Evolutionary conservation across 2,329 filamentous ascomycete genomes (phyloP).

Genomic region (Phyllosticta ampelicida): DNA sequence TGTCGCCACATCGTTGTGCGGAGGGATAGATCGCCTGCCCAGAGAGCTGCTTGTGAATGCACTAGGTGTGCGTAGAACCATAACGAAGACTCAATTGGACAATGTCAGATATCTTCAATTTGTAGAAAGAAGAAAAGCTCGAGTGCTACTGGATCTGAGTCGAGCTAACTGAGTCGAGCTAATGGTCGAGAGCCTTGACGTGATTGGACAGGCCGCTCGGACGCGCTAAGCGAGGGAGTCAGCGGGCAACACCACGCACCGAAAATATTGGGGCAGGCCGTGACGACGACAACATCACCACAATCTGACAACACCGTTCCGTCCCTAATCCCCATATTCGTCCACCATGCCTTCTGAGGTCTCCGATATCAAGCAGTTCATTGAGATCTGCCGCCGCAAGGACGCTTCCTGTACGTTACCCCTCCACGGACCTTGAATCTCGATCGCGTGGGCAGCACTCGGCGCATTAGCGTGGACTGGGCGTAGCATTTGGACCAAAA

Average conservation of each 20-base stretch:
- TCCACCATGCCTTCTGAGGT: slow-evolving; percentile 97
- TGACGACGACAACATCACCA: slow-evolving; percentile 2
- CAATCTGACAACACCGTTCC: slow-evolving; percentile 6
- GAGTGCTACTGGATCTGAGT: too few species aligned
- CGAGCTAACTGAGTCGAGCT: too few species aligned
- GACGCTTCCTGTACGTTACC: slow-evolving; percentile 89
- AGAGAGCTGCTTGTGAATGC: too few species aligned
- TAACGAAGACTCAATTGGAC: too few species aligned
- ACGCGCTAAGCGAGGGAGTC: not conserved
- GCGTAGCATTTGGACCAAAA: not conserved
- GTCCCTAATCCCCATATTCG: slow-evolving; percentile 24
- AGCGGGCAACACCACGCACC: not conserved
- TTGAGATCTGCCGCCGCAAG: slow-evolving; percentile 99
- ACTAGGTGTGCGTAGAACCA: too few species aligned
- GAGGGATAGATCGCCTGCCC: too few species aligned
- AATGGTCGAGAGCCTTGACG: too few species aligned
- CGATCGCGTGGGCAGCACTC: not conserved
- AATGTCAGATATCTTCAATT: too few species aligned
- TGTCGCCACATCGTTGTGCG: too few species aligned
- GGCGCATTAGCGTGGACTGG: not conserved
- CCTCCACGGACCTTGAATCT: not conserved
- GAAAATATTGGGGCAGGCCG: not conserved
- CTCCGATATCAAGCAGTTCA: slow-evolving; percentile 99
- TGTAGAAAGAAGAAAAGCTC: too few species aligned
- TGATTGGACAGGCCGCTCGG: not conserved